Conservation (phyloP, 2,329 filamentous ascomycete species). For the Phoma sp. region DNA sequence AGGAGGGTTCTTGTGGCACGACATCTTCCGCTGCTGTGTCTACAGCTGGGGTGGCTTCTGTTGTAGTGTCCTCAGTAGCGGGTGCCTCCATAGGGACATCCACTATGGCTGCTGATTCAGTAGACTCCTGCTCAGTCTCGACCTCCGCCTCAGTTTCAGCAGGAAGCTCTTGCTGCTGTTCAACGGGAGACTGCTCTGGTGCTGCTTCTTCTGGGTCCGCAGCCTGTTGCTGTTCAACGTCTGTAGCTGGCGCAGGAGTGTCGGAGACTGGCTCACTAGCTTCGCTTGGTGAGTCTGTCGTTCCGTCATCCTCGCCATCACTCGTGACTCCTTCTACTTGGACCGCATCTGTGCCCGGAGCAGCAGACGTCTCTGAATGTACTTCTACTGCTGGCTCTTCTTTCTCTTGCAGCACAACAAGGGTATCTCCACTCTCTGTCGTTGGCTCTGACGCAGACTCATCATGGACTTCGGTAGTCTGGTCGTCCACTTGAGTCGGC, state of each 20-base stretch:
- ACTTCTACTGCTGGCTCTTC: neutral
- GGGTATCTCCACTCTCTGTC: neutral
- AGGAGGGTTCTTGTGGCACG: neutral
- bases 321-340: neutral
- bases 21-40: constrained; percentile 1
- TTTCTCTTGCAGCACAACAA: neutral
- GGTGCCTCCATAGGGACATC: neutral
- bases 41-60: neutral
- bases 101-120: neutral
- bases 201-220: neutral
- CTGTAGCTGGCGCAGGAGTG: neutral
- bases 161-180: neutral
- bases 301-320: neutral
- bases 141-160: neutral
- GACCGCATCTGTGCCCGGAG: neutral
- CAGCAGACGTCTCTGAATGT: neutral
- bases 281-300: neutral
- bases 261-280: neutral
- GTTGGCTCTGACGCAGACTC: neutral
- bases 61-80: neutral
- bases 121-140: neutral
- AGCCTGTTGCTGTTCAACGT: neutral
- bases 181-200: neutral
- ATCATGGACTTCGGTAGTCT: neutral
- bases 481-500: neutral